phyloP scores from a whole-genome alignment of 768 basidiomycete species.

The Candolleomyces aberdarensis region DNA sequence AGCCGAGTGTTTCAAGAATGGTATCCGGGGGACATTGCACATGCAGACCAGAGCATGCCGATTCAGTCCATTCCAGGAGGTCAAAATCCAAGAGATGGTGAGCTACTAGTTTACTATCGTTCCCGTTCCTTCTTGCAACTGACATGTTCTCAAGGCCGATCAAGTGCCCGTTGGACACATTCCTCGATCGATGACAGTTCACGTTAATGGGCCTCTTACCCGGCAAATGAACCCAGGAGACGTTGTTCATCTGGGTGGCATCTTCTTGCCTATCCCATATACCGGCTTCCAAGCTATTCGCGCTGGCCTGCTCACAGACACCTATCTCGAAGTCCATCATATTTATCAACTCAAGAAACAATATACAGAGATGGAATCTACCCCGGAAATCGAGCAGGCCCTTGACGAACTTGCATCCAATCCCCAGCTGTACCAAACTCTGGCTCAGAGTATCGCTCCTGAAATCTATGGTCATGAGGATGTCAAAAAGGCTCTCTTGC shows the following conservation, averaged over 20 bases:
- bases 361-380: slow-evolving; percentile 92
- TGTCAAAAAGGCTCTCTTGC: slow-evolving; percentile 92
- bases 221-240: slow-evolving; percentile 94
- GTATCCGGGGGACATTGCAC: slow-evolving; percentile 84
- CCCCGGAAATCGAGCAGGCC: slow-evolving; percentile 72
- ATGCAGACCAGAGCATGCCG: slow-evolving; percentile 99
- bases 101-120: slow-evolving; percentile 12
- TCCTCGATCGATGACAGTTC: slow-evolving; percentile 97
- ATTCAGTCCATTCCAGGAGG: slow-evolving; percentile 97
- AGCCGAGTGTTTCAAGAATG: slow-evolving; percentile 81
- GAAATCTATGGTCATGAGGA: slow-evolving; percentile 98
- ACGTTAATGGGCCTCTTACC: slow-evolving; percentile 86
- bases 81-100: slow-evolving; percentile 99
- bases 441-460: slow-evolving; percentile 93
- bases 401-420: slow-evolving; percentile 70
- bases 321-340: slow-evolving; percentile 90
- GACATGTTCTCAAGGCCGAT: slow-evolving; percentile 61
- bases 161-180: slow-evolving; percentile 99
- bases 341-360: slow-evolving; percentile 96
- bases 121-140: neutral
- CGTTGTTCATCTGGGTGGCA: slow-evolving; percentile 91
- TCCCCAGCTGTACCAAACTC: slow-evolving; percentile 78
- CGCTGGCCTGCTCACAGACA: slow-evolving; percentile 94
- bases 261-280: slow-evolving; percentile 97
- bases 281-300: slow-evolving; percentile 97